phyloP scores from a whole-genome alignment of 2,329 filamentous ascomycete species.

The Colletotrichum nymphaeae region DNA sequence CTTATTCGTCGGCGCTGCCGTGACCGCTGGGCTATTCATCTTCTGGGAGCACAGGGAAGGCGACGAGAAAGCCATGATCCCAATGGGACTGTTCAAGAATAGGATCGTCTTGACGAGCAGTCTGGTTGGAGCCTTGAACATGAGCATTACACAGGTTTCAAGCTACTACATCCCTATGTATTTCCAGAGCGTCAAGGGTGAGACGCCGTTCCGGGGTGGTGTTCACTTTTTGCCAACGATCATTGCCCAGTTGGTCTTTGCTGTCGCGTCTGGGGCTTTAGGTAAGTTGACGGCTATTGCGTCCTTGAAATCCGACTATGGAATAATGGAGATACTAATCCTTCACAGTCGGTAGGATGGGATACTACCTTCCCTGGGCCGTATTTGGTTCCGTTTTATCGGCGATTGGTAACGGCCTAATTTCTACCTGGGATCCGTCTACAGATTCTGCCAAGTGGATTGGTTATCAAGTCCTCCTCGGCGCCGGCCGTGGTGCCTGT shows the following conservation, averaged over 20 bases:
- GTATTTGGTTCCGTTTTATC: conserved; percentile 51
- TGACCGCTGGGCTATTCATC: conserved; percentile 47
- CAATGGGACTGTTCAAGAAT: conserved; percentile 54
- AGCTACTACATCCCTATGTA: conserved; percentile 63
- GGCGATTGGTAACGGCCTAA: conserved; percentile 48
- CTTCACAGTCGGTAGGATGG: conserved; percentile 42
- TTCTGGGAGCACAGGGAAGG: conserved; percentile 56
- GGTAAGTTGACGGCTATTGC: conserved; percentile 38
- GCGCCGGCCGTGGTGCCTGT: conserved; percentile 55
- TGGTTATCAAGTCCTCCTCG: conserved; percentile 60
- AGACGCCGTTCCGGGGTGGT: conserved; percentile 49
- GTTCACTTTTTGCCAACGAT: conserved; percentile 55
- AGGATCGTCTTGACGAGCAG: conserved; percentile 56
- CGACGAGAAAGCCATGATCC: conserved; percentile 60
- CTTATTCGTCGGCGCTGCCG: conserved; percentile 51
- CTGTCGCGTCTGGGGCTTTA: conserved; percentile 46
- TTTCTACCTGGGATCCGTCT: conserved; percentile 50
- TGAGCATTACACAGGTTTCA: conserved; percentile 55
- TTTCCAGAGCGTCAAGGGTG: conserved; percentile 60
- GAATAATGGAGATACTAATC: neutral
- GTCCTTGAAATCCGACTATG: neutral
- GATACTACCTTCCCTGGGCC: conserved; percentile 37
- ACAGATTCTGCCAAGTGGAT: conserved; percentile 52
- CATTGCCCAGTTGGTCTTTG: conserved; percentile 49
- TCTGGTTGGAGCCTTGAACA: conserved; percentile 55